Evolutionary conservation across 2,329 filamentous ascomycete genomes (phyloP).

Genomic region (Microdochium nivale): DNA sequence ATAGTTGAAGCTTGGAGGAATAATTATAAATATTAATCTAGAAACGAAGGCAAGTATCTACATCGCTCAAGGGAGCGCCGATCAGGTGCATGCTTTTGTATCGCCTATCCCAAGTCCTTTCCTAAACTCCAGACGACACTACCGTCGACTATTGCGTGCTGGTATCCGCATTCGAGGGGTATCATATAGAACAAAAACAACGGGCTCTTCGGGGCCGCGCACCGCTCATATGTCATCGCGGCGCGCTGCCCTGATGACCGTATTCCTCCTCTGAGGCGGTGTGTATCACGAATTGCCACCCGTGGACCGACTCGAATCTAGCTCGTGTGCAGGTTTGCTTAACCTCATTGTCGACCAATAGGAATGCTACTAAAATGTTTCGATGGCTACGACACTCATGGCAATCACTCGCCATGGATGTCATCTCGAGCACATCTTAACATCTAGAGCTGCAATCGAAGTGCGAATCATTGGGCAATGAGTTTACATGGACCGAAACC

Average conservation of each 20-base stretch:
- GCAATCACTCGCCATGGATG: no score
- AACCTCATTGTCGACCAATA: no score
- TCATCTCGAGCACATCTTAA: no score
- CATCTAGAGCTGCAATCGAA: no score
- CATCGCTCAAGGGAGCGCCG: neutral
- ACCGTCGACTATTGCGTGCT: neutral
- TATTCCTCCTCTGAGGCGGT: no score
- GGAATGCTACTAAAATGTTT: no score
- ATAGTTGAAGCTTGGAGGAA: neutral
- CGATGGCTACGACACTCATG: no score
- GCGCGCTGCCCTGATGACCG: neutral
- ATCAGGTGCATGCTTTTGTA: neutral
- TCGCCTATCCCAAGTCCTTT: neutral
- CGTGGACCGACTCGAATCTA: no score
- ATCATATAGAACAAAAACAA: neutral
- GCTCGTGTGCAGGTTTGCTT: no score
- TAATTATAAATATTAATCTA: neutral
- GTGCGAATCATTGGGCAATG: no score
- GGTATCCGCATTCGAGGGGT: neutral
- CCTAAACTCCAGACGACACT: neutral
- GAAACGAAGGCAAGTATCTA: neutral
- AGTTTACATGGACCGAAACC: no score
- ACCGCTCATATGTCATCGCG: neutral
- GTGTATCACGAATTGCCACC: no score
- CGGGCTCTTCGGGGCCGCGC: neutral